Base-by-base conservation (phyloP, 2,329 filamentous ascomycete genomes). In the Atkinsonella hypoxylon region DNA sequence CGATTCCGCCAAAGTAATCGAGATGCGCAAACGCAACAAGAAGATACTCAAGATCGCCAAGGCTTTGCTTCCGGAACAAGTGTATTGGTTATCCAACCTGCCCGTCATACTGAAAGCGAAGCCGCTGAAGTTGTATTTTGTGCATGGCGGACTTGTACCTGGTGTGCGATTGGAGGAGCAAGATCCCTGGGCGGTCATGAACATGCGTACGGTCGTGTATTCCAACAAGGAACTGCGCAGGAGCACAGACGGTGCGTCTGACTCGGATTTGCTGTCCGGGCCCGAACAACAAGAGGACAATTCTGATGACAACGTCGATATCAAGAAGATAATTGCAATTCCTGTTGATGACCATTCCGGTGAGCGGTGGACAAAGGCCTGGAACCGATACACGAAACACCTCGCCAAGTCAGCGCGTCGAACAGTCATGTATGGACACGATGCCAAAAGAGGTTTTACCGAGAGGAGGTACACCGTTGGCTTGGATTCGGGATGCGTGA, bases 341-440 rank as follows among this genome's bases (percentile, higher is more conserved):
- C 67, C 68, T 50, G 64, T 69, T 40, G 70, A 76, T 41, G 64
- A 63, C 44, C 70, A 67, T 54, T 63, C 72, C 5, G 85, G 83
- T 47, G 73, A 77, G 34, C 76, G 77, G 13, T 94, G 88, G 88
- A 75, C 81, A 48, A 77, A 82, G 58, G 67, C 70, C 8, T 83
- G 80, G 80, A 76, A 81, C 59, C 68, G 67, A 50, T 64, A 67
- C 51, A 76, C 82, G 58, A 64, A 63, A 49, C 60, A 60, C 26
- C 52, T 63, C 2, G 54, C 52, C 44, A 54, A 60, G 30, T 45
- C 54, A 12, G 57, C 67, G 31, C 72, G 77, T 10, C 78, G 73
- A 40, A 88, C 86, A 1, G 84, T 95, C 40, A 76, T 95, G 51
- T 96, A 95, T 66, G 90, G 90, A 5, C 91, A 97, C 63, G 88